Base-by-base conservation (phyloP, 2,329 filamentous ascomycete genomes). In the Xenosphaeropsis pyriputrescens region DNA sequence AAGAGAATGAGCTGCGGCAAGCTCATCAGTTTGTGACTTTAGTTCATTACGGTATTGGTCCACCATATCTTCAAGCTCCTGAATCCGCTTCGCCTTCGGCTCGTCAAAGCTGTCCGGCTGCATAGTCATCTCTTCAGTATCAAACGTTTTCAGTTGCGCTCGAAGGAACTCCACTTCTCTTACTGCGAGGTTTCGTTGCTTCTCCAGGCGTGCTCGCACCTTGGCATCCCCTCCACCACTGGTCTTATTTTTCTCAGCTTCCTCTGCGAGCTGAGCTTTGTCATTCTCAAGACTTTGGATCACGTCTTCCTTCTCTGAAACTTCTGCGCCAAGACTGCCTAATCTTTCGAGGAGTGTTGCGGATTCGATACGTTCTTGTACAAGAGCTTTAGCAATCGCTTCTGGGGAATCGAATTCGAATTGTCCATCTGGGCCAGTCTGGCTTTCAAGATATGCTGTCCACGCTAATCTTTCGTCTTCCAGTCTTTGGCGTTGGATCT, bases 111-210 rank as follows among this genome's bases (percentile, higher is more conserved):
- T 76, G 26, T 85, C 83, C 0, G 84, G 75, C 39, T 89, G 77
- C 61, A 95, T 82, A 0, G 88, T 88, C 38, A 76, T 74, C 50
- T 96, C 88, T 57, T 98, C 91, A 1, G 75, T 72, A 50, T 96
- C 85, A 42, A 93, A 81, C 0, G 83, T 80, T 59, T 88, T 88
- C 39, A 96, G 69, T 57, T 98, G 91, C 0, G 85, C 89, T 16
- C 91, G 82, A 6, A 98, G 70, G 54, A 93, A 94, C 47, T 95
- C 88, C 1, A 91, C 85, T 55, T 98, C 93, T 53, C 95, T 95
- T 17, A 85, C 69, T 0, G 88, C 85, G 6, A 98, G 69, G 1
- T 71, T 74, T 41, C 85, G 82, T 54, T 96, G 89, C 41, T 91
- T 72, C 50, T 98, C 89, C 0, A 95, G 63, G 22, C 91, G 74